Conservation (phyloP, 495 filamentous ascomycete genomes). For the Aspergillus coremiiformis region DNA sequence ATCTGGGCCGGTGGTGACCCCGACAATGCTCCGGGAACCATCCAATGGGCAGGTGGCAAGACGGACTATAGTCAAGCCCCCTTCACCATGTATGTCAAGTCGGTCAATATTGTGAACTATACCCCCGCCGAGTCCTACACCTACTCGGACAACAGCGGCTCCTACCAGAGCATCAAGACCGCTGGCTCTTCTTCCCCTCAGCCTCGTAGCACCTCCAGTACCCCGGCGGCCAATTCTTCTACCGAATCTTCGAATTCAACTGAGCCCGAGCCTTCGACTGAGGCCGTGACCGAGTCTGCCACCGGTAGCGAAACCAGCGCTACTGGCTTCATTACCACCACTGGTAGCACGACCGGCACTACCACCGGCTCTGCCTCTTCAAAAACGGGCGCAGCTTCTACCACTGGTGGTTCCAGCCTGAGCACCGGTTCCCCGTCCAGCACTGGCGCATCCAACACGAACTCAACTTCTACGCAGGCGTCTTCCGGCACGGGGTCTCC, state of each 20-base stretch:
- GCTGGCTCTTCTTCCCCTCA: conserved; percentile 7
- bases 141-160: conserved; percentile 33
- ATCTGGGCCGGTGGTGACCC: conserved; percentile 78
- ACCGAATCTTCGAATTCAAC: conserved; percentile 3
- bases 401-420: conserved; percentile 11
- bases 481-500: background rate
- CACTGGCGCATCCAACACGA: conserved; percentile 10
- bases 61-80: conserved; percentile 61
- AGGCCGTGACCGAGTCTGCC: conserved; percentile 2
- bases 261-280: conserved; percentile 2
- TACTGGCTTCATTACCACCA: conserved; percentile 2
- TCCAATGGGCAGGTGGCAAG: conserved; percentile 66
- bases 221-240: conserved; percentile 2
- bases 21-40: conserved; percentile 47
- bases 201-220: conserved; percentile 4
- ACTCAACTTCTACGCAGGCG: background rate
- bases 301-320: conserved; percentile 2
- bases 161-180: conserved; percentile 29
- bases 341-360: background rate
- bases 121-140: conserved; percentile 31
- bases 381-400: background rate
- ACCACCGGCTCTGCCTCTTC: background rate
- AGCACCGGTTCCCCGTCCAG: conserved; percentile 8
- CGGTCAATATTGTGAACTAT: conserved; percentile 31
- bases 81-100: conserved; percentile 62